Evolutionary conservation across 2,329 filamentous ascomycete species (phyloP), one percentile per base, ranked within the genome.

Genomic region (Metarhizium guizhouense): DNA sequence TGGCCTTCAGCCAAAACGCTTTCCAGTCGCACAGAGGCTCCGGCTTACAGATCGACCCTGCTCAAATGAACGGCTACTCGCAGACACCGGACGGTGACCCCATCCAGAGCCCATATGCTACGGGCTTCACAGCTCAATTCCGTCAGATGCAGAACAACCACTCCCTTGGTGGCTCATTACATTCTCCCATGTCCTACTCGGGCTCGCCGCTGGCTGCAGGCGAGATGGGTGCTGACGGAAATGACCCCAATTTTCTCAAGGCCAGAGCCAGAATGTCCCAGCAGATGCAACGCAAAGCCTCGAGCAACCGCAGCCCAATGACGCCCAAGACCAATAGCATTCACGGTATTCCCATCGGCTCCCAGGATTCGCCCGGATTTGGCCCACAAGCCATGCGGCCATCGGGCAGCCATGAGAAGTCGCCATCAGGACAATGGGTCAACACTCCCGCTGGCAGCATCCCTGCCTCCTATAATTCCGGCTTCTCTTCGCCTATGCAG

Each of bases 41-140:
- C 56, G 72, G 76, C 38, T 70, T 87, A 42, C 80, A 84, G 57
- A 81, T 86, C 63, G 85, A 88, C 60, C 82, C 85, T 58, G 75
- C 80, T 51, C 85, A 87, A 56, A 84, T 90, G 66, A 87, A 88
- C 65, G 84, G 90, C 59, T 97, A 88, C 71, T 96, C 93, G 20
- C 90, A 89, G 68, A 96, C 92, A 2, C 92, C 93, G 3, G 93
- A 97, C 58, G 90, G 90, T 53, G 87, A 90, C 54, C 91, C 93
- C 6, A 93, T 96, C 58, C 89, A 95, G 66, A 96, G 91, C 64
- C 93, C 93, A 0, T 96, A 91, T 65, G 81, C 88, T 47, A 83
- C 87, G 63, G 85, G 81, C 66, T 94, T 92, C 75, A 87, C 85
- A 71, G 87, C 88, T 65, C 88, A 91, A 61, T 95, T 90, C 69